These are phyloP conservation scores for Arthrinium puccinioides DNA, from an alignment of 2,329 filamentous ascomycete species.

Conservation along the genomic window DNA sequence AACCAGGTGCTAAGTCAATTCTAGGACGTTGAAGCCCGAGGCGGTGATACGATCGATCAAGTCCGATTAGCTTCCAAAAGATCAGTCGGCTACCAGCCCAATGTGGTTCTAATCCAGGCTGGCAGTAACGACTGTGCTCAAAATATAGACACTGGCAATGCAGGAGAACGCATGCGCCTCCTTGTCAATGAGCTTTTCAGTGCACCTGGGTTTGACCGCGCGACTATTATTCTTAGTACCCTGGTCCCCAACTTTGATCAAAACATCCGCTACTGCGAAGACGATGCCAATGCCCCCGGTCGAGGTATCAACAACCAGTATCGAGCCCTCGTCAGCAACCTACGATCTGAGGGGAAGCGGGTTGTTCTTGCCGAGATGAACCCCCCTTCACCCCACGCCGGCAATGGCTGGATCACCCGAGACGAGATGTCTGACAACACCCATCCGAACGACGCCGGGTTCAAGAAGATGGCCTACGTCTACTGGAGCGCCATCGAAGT, in stretches of 20 bases:
- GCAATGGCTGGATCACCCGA: not conserved
- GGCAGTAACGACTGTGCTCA: slow-evolving; percentile 23
- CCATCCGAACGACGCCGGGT: slow-evolving; percentile 13
- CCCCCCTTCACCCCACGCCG: too few relatives aligned
- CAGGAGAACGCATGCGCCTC: slow-evolving; percentile 13
- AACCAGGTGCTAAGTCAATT: not conserved
- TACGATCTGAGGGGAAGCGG: not conserved
- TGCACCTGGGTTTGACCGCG: slow-evolving; percentile 11
- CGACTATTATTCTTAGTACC: slow-evolving; percentile 24
- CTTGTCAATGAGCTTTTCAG: slow-evolving; percentile 17
- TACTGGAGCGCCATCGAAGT: slow-evolving; percentile 6
- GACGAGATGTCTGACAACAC: slow-evolving; percentile 10
- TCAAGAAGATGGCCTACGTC: slow-evolving; percentile 13
- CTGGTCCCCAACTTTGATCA: too few relatives aligned
- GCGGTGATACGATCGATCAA: slow-evolving; percentile 9
- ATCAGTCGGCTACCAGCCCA: slow-evolving; percentile 9
- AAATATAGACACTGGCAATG: slow-evolving; percentile 12
- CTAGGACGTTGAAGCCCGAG: slow-evolving; percentile 10
- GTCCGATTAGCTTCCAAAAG: slow-evolving; percentile 3
- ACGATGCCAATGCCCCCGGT: slow-evolving; percentile 5
- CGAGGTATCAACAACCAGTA: slow-evolving; percentile 16
- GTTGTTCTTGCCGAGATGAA: slow-evolving; percentile 4
- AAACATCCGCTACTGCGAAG: too few relatives aligned
- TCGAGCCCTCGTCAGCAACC: slow-evolving; percentile 10
- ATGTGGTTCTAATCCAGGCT: slow-evolving; percentile 18